Conservation (phyloP, 1,284 basidiomycete species). For the Cutaneotrichosporon dermatis region DNA sequence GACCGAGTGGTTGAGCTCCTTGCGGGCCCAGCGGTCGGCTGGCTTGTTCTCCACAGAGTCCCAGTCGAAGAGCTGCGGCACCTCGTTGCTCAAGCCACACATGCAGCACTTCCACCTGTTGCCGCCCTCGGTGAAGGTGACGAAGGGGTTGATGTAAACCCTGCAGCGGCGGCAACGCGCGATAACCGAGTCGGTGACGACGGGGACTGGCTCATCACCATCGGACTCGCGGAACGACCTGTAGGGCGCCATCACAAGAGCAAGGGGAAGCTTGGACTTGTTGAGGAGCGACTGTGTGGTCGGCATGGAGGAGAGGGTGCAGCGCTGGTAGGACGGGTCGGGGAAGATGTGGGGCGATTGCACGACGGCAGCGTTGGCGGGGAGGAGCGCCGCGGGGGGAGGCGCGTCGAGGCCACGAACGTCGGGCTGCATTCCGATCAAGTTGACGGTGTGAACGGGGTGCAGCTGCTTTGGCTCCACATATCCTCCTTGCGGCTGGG, state of each 20-base stretch:
- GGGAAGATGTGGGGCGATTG: constrained; percentile 76
- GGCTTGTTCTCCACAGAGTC: constrained; percentile 89
- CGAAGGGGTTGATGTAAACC: constrained; percentile 98
- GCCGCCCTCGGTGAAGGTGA: constrained; percentile 96
- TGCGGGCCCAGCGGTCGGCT: constrained; percentile 88
- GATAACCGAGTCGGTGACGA: constrained; percentile 90
- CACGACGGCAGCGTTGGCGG: constrained; percentile 74
- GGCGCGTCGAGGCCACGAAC: constrained; percentile 73
- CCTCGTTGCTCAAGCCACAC: constrained; percentile 98
- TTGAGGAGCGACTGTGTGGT: constrained; percentile 84
- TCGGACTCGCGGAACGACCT: constrained; percentile 61
- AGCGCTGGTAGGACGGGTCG: constrained; percentile 87
- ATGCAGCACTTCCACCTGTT: constrained; percentile 99
- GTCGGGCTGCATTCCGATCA: constrained; percentile 84
- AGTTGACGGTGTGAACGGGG: constrained; percentile 70
- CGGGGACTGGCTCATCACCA: constrained; percentile 64
- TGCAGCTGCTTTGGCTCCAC: constrained; percentile 49
- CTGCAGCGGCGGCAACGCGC: constrained; percentile 95
- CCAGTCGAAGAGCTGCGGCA: constrained; percentile 98
- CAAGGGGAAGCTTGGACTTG: constrained; percentile 92
- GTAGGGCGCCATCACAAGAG: constrained; percentile 87
- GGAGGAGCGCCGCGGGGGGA: constrained; percentile 84
- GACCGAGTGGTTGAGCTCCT: constrained; percentile 87
- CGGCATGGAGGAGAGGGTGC: constrained; percentile 86
- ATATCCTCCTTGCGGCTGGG: constrained; percentile 7